These are phyloP conservation scores for Zelopaecilomyces penicillatus DNA, from an alignment of 2,329 filamentous ascomycete species.

Conservation along the genomic window DNA sequence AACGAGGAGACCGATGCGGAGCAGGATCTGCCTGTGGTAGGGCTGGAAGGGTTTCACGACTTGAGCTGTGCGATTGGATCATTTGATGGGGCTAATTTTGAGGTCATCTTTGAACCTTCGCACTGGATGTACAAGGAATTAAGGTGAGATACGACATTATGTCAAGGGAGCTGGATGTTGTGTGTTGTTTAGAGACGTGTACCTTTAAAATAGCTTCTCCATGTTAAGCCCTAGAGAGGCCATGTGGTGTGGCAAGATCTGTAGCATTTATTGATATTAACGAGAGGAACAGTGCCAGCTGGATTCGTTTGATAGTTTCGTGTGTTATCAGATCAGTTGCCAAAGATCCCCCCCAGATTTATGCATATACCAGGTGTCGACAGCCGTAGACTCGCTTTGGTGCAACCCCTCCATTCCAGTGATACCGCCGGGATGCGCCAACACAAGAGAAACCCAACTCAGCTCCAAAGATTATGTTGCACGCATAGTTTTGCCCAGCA, in stretches of 20 bases:
- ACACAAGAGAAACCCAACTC: slow-evolving; percentile 5
- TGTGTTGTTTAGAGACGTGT: no score
- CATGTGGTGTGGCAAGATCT: no score
- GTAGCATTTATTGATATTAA: no score
- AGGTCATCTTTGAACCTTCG: slow-evolving; percentile 53
- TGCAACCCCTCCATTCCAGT: slow-evolving; percentile 19
- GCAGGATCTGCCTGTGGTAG: slow-evolving; percentile 52
- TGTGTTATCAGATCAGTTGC: no score
- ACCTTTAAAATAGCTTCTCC: no score
- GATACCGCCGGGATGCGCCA: neutral
- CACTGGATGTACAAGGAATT: slow-evolving; percentile 45
- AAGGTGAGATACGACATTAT: neutral
- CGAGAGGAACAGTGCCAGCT: no score
- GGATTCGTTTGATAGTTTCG: no score
- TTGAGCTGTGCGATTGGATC: slow-evolving; percentile 62
- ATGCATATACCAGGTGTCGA: slow-evolving; percentile 19
- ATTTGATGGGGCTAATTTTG: slow-evolving; percentile 60
- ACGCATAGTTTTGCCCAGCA: slow-evolving; percentile 20
- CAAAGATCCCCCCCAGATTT: neutral
- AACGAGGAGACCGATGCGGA: slow-evolving; percentile 64
- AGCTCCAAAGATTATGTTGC: slow-evolving; percentile 1
- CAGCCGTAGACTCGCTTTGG: slow-evolving; percentile 14
- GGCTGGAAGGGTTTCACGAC: slow-evolving; percentile 64
- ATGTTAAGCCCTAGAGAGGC: no score
- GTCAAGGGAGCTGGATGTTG: no score